These are phyloP conservation scores for Gossypium raimondii DNA, from an alignment of 345 rosid species.

Conservation along the genomic window DNA sequence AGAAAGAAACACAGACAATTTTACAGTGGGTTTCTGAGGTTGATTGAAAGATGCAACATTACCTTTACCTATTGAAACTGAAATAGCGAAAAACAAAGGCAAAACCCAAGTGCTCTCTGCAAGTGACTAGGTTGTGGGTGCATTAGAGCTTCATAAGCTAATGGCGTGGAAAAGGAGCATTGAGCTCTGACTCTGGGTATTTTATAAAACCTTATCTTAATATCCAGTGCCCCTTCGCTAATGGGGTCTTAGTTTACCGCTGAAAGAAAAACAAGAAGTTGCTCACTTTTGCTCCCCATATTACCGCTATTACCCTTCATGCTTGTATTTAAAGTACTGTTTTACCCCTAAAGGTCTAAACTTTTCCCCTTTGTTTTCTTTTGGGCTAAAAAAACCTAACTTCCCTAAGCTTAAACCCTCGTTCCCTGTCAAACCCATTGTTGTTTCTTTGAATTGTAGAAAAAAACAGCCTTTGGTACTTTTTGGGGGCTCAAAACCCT, in stretches of 20 bases:
- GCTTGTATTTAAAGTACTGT: background rate
- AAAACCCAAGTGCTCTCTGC: background rate
- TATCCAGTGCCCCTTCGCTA: background rate
- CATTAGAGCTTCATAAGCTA: constrained; percentile 1
- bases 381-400: background rate
- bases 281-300: background rate
- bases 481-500: background rate
- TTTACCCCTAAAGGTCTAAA: background rate
- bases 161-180: background rate
- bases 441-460: background rate
- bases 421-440: background rate
- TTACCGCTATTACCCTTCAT: background rate
- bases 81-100: background rate
- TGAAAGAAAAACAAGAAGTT: background rate
- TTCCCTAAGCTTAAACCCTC: background rate
- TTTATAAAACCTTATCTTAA: constrained; percentile 1
- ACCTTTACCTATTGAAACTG: background rate
- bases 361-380: background rate
- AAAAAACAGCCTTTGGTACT: background rate
- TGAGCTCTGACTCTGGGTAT: background rate
- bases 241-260: background rate
- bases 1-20: background rate
- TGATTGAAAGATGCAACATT: background rate
- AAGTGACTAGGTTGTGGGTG: background rate
- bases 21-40: background rate